A percentile compares a stretch with the other conserved stretches of the same genome.
Conservation (phyloP, 2,329 filamentous ascomycete species). For the Gnomoniopsis smithogilvyi region DNA sequence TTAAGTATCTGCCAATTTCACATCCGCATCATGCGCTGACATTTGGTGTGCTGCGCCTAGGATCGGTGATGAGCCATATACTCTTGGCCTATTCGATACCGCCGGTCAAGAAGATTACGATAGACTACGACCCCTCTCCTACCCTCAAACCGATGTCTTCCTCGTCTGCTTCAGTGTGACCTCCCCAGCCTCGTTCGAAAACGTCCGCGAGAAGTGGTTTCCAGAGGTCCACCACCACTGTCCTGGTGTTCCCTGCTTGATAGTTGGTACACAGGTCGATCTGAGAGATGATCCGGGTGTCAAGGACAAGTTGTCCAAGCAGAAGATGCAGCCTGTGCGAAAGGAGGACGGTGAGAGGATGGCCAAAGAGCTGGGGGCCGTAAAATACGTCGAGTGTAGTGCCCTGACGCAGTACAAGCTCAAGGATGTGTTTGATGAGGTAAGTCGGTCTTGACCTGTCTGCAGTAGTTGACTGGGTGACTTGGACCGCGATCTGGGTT, state of each 20-base stretch:
- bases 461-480: neutral
- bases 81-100: constrained; percentile 94
- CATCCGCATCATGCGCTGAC: constrained; percentile 6
- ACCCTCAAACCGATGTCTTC: constrained; percentile 98
- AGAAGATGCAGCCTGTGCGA: constrained; percentile 91
- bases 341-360: constrained; percentile 93
- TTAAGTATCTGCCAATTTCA: neutral
- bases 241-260: constrained; percentile 93
- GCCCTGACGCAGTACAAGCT: constrained; percentile 97
- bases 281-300: constrained; percentile 85
- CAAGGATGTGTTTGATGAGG: constrained; percentile 99
- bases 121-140: constrained; percentile 90
- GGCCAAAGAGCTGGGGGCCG: constrained; percentile 94
- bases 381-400: constrained; percentile 99
- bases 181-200: constrained; percentile 96
- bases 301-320: constrained; percentile 86
- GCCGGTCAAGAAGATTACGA: constrained; percentile 99
- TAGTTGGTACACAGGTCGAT: constrained; percentile 97
- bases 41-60: constrained; percentile 42
- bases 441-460: constrained; percentile 39
- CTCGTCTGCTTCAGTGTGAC: constrained; percentile 98
- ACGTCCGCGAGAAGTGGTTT: constrained; percentile 99
- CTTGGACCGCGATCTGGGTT: neutral
- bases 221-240: constrained; percentile 99
- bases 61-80: constrained; percentile 99